A percentile compares a stretch with the other conserved stretches of the same genome.
phyloP scores from a whole-genome alignment of 495 filamentous ascomycete species.

The Lindgomyces ingoldianus region DNA sequence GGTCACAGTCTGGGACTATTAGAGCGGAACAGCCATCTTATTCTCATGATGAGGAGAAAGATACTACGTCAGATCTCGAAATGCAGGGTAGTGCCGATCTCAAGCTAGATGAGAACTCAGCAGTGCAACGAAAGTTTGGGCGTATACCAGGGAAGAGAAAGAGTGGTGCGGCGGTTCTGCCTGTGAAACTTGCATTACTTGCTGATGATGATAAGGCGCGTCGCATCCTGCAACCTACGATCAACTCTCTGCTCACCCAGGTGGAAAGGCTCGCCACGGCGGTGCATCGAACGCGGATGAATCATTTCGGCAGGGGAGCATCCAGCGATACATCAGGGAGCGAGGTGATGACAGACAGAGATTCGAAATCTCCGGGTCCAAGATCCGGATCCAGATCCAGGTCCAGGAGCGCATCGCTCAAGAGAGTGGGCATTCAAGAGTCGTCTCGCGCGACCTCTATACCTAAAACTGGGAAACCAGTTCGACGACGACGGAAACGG shows the following conservation, averaged over 20 bases:
- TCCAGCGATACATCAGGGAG: conserved; percentile 27
- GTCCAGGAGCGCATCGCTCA: background rate
- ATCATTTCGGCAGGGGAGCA: conserved; percentile 21
- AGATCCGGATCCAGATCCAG: background rate
- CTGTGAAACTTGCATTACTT: conserved; percentile 47
- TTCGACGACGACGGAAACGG: background rate
- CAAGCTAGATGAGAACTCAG: background rate
- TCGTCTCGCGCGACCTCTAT: conserved; percentile 1
- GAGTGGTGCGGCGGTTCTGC: background rate
- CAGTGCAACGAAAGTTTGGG: background rate
- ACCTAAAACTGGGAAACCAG: background rate
- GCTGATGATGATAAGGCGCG: conserved; percentile 65
- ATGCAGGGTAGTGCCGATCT: background rate
- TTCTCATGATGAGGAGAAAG: background rate
- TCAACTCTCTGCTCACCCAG: conserved; percentile 63
- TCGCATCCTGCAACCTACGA: conserved; percentile 61
- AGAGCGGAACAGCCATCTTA: background rate
- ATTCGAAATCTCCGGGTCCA: background rate
- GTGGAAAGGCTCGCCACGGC: conserved; percentile 66
- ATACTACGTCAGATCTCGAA: background rate
- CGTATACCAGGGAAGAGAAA: background rate
- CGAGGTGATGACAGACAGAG: conserved; percentile 23
- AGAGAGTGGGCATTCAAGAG: background rate
- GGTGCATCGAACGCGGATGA: conserved; percentile 63
- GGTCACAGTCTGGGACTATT: background rate